phyloP scores from a whole-genome alignment of 2,329 filamentous ascomycete genomes.

The Lasiodiplodia theobromae region DNA sequence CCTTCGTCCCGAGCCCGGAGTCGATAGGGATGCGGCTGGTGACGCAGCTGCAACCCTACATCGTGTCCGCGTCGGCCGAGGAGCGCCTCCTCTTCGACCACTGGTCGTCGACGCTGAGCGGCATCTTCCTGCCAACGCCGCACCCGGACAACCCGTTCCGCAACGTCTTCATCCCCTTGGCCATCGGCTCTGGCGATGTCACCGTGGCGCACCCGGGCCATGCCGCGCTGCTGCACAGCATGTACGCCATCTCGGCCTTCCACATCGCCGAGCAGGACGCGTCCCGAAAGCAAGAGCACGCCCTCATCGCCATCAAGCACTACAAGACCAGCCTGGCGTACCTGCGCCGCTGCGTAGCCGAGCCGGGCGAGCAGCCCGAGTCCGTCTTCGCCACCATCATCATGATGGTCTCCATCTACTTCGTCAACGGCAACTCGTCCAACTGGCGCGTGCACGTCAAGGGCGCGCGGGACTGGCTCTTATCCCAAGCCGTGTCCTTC shows the following conservation, averaged over 20 bases:
- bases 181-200: slow-evolving; percentile 4
- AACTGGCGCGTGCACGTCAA: slow-evolving; percentile 28
- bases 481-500: neutral
- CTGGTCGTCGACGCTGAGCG: slow-evolving; percentile 20
- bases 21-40: neutral
- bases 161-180: slow-evolving; percentile 25
- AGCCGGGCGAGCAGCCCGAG: slow-evolving; percentile 12
- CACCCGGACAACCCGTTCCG: slow-evolving; percentile 21
- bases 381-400: slow-evolving; percentile 27
- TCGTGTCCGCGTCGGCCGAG: neutral
- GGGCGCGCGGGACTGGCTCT: slow-evolving; percentile 26
- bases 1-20: neutral
- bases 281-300: neutral
- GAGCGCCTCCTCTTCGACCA: slow-evolving; percentile 26
- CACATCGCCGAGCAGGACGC: slow-evolving; percentile 23
- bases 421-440: slow-evolving; percentile 23
- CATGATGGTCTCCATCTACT: slow-evolving; percentile 18
- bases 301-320: slow-evolving; percentile 23
- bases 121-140: slow-evolving; percentile 19
- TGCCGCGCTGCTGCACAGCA: slow-evolving; percentile 21
- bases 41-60: slow-evolving; percentile 7
- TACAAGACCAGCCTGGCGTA: slow-evolving; percentile 22
- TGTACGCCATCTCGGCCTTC: slow-evolving; percentile 27
- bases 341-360: slow-evolving; percentile 18
- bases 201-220: slow-evolving; percentile 8